Evolutionary conservation across 257 asterid species (phyloP).

Genomic region (Plantago major): DNA sequence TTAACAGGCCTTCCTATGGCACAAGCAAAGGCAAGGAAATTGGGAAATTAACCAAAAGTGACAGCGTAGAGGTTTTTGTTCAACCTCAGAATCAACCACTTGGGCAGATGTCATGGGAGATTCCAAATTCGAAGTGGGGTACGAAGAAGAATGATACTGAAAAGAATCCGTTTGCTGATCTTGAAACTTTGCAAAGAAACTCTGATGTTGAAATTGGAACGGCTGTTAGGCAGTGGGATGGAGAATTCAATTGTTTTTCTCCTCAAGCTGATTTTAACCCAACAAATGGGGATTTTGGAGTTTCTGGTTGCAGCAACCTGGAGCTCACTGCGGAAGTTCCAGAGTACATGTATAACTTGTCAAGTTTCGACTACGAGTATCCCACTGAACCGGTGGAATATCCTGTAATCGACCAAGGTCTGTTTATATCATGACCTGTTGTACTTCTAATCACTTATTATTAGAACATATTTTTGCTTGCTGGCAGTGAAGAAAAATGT

Average conservation of each 20-base stretch:
- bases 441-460: background rate
- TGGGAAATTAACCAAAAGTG: conserved; percentile 26
- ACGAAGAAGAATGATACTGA: conserved; percentile 28
- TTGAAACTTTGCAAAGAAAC: conserved; percentile 32
- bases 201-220: conserved; percentile 29
- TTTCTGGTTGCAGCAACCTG: conserved; percentile 31
- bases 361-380: conserved; percentile 43
- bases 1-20: conserved; percentile 21
- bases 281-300: conserved; percentile 26
- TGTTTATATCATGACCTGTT: conserved; percentile 42
- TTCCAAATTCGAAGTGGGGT: conserved; percentile 33
- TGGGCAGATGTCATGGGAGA: conserved; percentile 15
- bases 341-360: conserved; percentile 38
- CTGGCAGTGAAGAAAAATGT: conserved; percentile 21
- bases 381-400: conserved; percentile 50
- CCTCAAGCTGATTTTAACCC: conserved; percentile 15
- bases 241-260: conserved; percentile 26
- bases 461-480: conserved; percentile 9
- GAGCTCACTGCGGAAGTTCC: conserved; percentile 38
- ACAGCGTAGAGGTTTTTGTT: conserved; percentile 23
- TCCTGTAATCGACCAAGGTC: conserved; percentile 64
- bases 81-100: conserved; percentile 32
- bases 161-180: conserved; percentile 28
- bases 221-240: conserved; percentile 37
- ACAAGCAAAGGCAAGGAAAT: conserved; percentile 22